These are phyloP conservation scores for Thozetella sp. DNA, from an alignment of 495 filamentous ascomycete species.

Conservation along the genomic window DNA sequence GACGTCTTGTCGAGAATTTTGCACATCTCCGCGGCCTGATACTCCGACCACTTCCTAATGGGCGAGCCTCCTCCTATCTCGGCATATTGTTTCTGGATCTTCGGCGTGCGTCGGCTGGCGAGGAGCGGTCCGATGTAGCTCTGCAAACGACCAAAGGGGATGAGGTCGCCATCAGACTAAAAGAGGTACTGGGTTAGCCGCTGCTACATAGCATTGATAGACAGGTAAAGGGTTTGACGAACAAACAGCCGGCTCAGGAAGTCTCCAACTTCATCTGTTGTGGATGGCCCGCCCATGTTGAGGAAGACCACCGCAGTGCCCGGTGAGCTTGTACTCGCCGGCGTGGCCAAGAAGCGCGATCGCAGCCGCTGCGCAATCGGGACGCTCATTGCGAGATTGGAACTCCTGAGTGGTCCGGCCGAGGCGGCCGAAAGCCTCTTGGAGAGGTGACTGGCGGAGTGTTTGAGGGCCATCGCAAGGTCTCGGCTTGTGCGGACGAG, in stretches of 20 bases:
- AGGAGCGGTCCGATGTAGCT: slow-evolving; percentile 88
- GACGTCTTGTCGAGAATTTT: slow-evolving; percentile 89
- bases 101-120: slow-evolving; percentile 82
- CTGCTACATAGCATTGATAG: slow-evolving; percentile 1
- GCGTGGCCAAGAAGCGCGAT: slow-evolving; percentile 66
- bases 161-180: slow-evolving; percentile 92
- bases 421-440: slow-evolving; percentile 36
- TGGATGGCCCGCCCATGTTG: slow-evolving; percentile 98
- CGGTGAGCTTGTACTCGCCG: slow-evolving; percentile 43
- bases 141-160: slow-evolving; percentile 93
- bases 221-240: slow-evolving; percentile 24
- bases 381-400: slow-evolving; percentile 17
- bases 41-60: slow-evolving; percentile 96
- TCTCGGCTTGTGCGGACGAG: background rate
- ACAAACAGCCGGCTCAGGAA: slow-evolving; percentile 96
- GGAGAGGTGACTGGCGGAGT: slow-evolving; percentile 42
- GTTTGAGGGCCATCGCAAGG: slow-evolving; percentile 48
- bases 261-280: slow-evolving; percentile 80
- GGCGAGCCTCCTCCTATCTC: slow-evolving; percentile 96
- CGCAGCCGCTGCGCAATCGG: slow-evolving; percentile 32
- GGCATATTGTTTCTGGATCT: slow-evolving; percentile 93
- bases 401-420: slow-evolving; percentile 21
- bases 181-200: slow-evolving; percentile 12
- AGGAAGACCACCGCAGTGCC: slow-evolving; percentile 96
- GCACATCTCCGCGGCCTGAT: slow-evolving; percentile 92